phyloP scores from a whole-genome alignment of 2,329 filamentous ascomycete species.

The Tolypocladium pustulatum region DNA sequence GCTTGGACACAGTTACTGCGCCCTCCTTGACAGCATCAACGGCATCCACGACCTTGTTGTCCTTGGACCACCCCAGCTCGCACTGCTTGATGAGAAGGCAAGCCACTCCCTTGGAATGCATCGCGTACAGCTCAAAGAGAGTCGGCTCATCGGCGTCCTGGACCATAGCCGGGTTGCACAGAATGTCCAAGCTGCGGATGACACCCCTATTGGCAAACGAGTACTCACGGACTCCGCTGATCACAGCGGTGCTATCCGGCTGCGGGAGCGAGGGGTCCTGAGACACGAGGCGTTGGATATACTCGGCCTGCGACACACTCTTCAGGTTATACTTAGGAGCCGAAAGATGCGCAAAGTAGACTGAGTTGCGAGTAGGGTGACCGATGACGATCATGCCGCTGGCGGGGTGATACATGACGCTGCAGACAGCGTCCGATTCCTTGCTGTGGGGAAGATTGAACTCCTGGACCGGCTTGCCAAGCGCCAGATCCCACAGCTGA shows the following conservation, averaged over 20 bases:
- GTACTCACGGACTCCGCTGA: constrained; percentile 93
- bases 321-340: constrained; percentile 84
- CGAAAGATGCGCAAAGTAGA: constrained; percentile 94
- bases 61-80: constrained; percentile 83
- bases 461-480: constrained; percentile 93
- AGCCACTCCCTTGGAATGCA: constrained; percentile 96
- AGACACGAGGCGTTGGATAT: constrained; percentile 65
- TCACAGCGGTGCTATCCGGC: constrained; percentile 90
- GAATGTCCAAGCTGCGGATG: constrained; percentile 81
- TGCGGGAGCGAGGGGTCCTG: constrained; percentile 66
- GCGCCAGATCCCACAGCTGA: constrained; percentile 93
- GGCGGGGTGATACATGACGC: constrained; percentile 83
- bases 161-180: constrained; percentile 57
- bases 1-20: constrained; percentile 62
- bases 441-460: constrained; percentile 93
- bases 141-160: constrained; percentile 58
- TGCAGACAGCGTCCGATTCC: constrained; percentile 96
- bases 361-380: constrained; percentile 91
- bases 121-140: constrained; percentile 89
- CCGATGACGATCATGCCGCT: constrained; percentile 92
- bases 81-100: constrained; percentile 76
- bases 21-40: constrained; percentile 68
- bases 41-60: constrained; percentile 75
- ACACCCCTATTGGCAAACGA: constrained; percentile 80
- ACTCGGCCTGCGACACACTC: constrained; percentile 77